A percentile compares a stretch with the other conserved stretches of the same genome.
Evolutionary conservation across 1,139 yeast species (phyloP).

Genomic region (Insectozyma bohioensis): DNA sequence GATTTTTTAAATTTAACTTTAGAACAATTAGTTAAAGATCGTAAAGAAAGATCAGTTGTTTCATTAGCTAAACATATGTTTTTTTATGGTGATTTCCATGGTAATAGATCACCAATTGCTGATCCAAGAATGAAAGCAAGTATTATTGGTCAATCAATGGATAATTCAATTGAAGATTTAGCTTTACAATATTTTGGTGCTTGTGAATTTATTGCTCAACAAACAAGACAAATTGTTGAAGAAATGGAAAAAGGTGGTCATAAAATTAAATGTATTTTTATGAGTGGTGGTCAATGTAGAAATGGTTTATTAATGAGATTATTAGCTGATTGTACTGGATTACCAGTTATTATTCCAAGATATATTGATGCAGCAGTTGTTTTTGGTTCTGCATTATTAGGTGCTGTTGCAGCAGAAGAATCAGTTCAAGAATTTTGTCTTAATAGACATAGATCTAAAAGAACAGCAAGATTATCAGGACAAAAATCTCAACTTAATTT

Average conservation of each 20-base stretch:
- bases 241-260: conserved; percentile 83
- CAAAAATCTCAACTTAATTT: conserved; percentile 35
- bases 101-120: conserved; percentile 95
- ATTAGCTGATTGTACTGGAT: conserved; percentile 88
- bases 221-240: conserved; percentile 91
- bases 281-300: conserved; percentile 97
- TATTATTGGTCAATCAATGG: conserved; percentile 92
- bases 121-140: conserved; percentile 94
- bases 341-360: conserved; percentile 90
- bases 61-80: conserved; percentile 81
- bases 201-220: conserved; percentile 96
- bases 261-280: conserved; percentile 67
- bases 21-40: conserved; percentile 62
- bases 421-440: conserved; percentile 47
- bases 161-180: conserved; percentile 75
- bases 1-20: conserved; percentile 77
- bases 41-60: conserved; percentile 65
- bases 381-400: conserved; percentile 90
- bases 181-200: conserved; percentile 89
- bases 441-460: conserved; percentile 39
- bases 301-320: conserved; percentile 85
- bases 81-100: conserved; percentile 95
- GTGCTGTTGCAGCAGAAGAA: conserved; percentile 85
- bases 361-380: conserved; percentile 97
- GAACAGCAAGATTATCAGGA: conserved; percentile 34